A percentile compares a stretch with the other conserved stretches of the same genome.
Evolutionary conservation across 2,329 filamentous ascomycete species (phyloP).

Genomic region (Hirsutella minnesotensis): DNA sequence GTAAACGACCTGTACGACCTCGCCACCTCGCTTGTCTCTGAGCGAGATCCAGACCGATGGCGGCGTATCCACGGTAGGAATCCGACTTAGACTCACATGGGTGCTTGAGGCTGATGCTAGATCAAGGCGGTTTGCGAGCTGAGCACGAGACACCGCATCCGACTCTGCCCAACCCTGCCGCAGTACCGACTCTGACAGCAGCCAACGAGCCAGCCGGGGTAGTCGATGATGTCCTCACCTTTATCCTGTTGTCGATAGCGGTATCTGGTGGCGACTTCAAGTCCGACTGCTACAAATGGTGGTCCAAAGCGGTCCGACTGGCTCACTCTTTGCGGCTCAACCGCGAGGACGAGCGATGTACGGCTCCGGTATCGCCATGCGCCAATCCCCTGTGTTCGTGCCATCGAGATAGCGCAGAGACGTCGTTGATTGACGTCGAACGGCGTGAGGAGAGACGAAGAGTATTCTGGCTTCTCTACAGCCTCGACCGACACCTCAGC

Average conservation of each 20-base stretch:
- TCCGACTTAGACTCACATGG: neutral
- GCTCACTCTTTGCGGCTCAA: conserved; percentile 25
- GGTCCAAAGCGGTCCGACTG: conserved; percentile 28
- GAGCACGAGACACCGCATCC: conserved; percentile 19
- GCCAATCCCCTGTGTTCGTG: conserved; percentile 20
- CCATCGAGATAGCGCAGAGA: conserved; percentile 14
- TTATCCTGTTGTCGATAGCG: conserved; percentile 30
- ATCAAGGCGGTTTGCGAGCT: conserved; percentile 18
- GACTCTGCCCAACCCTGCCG: conserved; percentile 9
- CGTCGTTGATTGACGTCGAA: conserved; percentile 20
- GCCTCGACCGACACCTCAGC: conserved; percentile 32
- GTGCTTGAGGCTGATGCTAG: neutral
- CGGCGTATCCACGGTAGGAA: conserved; percentile 20
- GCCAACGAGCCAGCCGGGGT: conserved; percentile 22
- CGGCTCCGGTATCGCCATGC: conserved; percentile 15
- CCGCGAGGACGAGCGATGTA: conserved; percentile 23
- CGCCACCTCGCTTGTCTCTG: conserved; percentile 20
- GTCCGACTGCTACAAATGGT: conserved; percentile 34
- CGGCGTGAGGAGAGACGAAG: conserved; percentile 32
- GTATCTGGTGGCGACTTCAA: conserved; percentile 37
- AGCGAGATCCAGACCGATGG: conserved; percentile 25
- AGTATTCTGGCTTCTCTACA: conserved; percentile 36
- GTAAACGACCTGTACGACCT: conserved; percentile 25
- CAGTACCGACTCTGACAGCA: conserved; percentile 16
- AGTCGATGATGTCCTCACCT: conserved; percentile 32